Percentiles rank a stretch among this genome's conserved stretches.
These are phyloP conservation scores for Camellia japonica DNA, from an alignment of 148 eudicot genomes.

Conservation along the genomic window DNA sequence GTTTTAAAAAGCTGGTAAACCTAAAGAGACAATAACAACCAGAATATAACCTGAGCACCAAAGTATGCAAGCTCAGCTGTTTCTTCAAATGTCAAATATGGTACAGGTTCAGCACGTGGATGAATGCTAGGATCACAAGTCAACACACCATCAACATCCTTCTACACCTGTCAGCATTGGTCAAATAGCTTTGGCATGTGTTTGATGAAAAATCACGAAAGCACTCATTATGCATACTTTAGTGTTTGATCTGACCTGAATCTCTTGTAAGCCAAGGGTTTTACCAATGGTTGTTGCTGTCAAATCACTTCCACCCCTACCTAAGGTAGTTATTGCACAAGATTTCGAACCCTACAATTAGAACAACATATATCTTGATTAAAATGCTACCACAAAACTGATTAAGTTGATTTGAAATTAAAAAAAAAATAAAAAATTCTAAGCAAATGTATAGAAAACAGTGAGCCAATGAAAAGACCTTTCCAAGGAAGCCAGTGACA, in stretches of 20 bases:
- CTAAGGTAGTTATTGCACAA: slow-evolving; percentile 87
- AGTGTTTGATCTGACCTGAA: slow-evolving; percentile 49
- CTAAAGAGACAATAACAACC: neutral
- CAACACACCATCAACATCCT: slow-evolving; percentile 92
- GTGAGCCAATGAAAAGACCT: slow-evolving; percentile 39
- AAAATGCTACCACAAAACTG: neutral
- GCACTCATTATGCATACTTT: neutral
- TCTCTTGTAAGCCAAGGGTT: slow-evolving; percentile 80
- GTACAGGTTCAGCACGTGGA: slow-evolving; percentile 69
- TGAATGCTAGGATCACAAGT: slow-evolving; percentile 84
- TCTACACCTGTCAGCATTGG: slow-evolving; percentile 63
- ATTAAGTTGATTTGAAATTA: neutral
- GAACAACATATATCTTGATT: neutral
- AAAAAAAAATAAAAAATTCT: no score
- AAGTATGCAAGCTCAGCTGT: slow-evolving; percentile 97
- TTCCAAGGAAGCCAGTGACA: slow-evolving; percentile 91
- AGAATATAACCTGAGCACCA: slow-evolving; percentile 77
- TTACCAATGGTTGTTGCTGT: slow-evolving; percentile 92
- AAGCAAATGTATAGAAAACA: neutral
- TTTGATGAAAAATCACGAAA: neutral
- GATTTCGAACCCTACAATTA: slow-evolving; percentile 63
- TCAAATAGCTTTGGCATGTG: neutral
- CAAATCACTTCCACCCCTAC: slow-evolving; percentile 95
- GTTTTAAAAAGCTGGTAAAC: neutral
- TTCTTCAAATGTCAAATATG: slow-evolving; percentile 80